Base-by-base conservation (phyloP, 2,329 filamentous ascomycete species). In the Didymella arachidicola region DNA sequence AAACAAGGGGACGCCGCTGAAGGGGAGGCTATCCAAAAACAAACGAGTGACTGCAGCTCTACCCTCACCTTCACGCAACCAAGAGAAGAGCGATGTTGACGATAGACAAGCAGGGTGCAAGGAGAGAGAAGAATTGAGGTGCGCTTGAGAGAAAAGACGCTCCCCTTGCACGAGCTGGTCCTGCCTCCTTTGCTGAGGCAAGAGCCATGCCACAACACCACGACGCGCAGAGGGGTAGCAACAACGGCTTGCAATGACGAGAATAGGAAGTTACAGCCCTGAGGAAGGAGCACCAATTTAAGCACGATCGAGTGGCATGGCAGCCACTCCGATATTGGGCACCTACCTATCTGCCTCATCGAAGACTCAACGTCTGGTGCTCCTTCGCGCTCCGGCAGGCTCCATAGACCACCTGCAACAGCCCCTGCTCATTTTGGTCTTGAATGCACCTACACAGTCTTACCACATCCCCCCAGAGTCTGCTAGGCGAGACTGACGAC, bases 1-100 rank as follows among this genome's bases (percentile, higher is more conserved):
- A 63, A 62, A 60, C 65, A 60, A 65, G 61, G 44, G 48, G 57
- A 64, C 63, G 56, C 61, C 62, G 25, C 54, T 61, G 47, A 59
- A 53, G 57, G 60, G 48, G 57, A 59, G 45, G 56, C 45, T 67
- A 67, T 65, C 60, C 65, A 68, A 68, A 58, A 67, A 49, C 54
- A 54, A 62, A 54, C 49, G 60, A 63, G 61, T 59, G 59, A 57
- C 53, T 51, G 54, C 50, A 57, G 57, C 62, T 60, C 55, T 53
- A 41, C 45, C 32, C 54, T 64, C 56, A 59, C 51, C 59, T 57
- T 46, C 50, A 59, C 53, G 54, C 58, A 45, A 51, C 55, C 59
- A 60, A 66, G 57, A 63, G 53, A 57, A 60, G 61, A 57, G 56
- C 57, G 63, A 46, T 60, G 61, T 54, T 64, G 64, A 54, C 49